Evolutionary conservation across 2,329 filamentous ascomycete species (phyloP), one percentile per base, ranked within the genome.

Genomic region (Trichoderma sp.): DNA sequence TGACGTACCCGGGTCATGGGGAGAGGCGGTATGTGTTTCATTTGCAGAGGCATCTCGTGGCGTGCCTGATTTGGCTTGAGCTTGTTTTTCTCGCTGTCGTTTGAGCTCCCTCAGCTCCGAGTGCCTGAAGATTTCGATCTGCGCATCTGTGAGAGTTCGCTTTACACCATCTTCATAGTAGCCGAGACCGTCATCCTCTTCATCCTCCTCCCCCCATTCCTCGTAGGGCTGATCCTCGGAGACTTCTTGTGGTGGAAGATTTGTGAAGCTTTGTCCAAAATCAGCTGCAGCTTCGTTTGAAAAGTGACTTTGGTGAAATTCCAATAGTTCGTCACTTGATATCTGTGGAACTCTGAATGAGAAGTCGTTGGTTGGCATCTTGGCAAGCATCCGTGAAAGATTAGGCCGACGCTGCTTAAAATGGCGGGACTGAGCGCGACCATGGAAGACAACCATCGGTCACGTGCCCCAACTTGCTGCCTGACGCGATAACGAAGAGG

Each of bases 121-220:
- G 76, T 96, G 93, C 70, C 94, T 87, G 77, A 97, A 97, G 70
- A 97, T 95, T 65, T 88, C 88, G 73, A 97, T 93, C 81, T 97
- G 92, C 74, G 94, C 92, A 75, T 97, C 92, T 11, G 94, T 97
- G 74, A 98, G 83, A 21, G 94, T 97, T 51, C 95, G 90, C 77
- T 96, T 96, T 70, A 89, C 88, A 3, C 95, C 94, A 76, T 98
- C 94, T 1, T 87, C 80, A 73, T 98, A 98, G 79, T 93, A 95
- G 21, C 94, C 95, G 18, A 97, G 83, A 1, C 82, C 88, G 75
- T 92, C 91, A 49, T 90, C 87, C 30, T 89, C 87, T 32, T 85
- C 84, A 8, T 59, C 34, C 13, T 26, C 63, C 21, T 66, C 54
- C 10, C 28, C 54, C 73, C 74, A 78, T 3, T 78, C 72, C 24